Conservation (phyloP, 2,329 filamentous ascomycete species). For the Sporothrix inflata region DNA sequence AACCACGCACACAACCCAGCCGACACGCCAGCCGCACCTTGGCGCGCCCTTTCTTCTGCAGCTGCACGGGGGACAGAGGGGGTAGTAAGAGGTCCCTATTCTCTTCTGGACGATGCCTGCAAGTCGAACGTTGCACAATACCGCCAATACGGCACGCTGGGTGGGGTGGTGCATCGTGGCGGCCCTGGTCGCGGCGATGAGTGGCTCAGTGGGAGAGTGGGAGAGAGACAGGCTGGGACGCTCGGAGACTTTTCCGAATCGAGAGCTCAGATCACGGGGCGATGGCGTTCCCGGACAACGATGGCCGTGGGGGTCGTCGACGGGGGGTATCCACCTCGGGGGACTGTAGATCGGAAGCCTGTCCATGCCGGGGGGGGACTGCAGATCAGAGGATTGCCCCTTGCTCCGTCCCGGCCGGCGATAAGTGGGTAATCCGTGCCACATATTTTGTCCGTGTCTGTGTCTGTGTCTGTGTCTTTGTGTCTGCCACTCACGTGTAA, state of each 20-base stretch:
- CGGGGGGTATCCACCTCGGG: background rate
- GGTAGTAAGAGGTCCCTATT: background rate
- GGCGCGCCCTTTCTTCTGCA: constrained; percentile 4
- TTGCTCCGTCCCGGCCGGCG: constrained; percentile 1
- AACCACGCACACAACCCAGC: background rate
- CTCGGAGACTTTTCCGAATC: background rate
- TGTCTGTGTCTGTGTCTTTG: background rate
- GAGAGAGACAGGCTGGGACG: background rate
- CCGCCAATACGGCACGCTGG: background rate
- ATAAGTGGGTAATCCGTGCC: background rate
- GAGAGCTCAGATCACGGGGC: constrained; percentile 4
- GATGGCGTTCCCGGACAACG: background rate
- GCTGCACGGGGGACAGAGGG: background rate
- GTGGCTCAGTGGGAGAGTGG: background rate
- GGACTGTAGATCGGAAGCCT: background rate
- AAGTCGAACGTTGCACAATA: background rate
- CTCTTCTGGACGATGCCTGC: no score
- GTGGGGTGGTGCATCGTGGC: background rate
- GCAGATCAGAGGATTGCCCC: background rate
- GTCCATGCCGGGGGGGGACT: background rate
- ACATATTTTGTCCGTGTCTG: background rate
- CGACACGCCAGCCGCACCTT: constrained; percentile 12
- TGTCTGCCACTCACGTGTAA: background rate
- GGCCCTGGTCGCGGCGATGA: background rate
- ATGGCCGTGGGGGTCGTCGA: constrained; percentile 11